Evolutionary conservation across 768 basidiomycete species (phyloP), one percentile per base, ranked within the genome.

Genomic region (Pisolithus tinctorius): DNA sequence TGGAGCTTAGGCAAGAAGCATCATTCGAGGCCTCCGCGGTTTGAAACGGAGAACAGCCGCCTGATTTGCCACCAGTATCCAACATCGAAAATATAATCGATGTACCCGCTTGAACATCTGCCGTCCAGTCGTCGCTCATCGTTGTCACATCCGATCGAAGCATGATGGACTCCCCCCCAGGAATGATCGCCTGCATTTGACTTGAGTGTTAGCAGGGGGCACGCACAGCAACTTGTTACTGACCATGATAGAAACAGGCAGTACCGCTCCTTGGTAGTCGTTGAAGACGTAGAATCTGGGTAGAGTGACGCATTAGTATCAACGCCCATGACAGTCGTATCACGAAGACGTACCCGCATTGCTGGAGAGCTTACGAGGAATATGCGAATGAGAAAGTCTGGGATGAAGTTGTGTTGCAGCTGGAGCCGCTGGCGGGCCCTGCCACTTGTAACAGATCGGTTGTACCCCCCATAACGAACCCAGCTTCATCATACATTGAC

Each of bases 241-340:
- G 54, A 82, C 84, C 47, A 70, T 63, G 27, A 84, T 75, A 4
- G 76, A 77, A 25, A 83, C 69, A 0, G 84, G 84, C 45, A 78
- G 73, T n/a, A 65, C 51, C 4, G 82, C 83, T 5, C 51, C 59
- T 14, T 49, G 29, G 55, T 77, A 84, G 0, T 58, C 67, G 50
- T 66, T 74, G 54, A 83, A 76, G 5, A 57, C 45, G 57, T 74
- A 83, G 6, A 75, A 65, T 47, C 82, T 82, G 30, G 13, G 41
- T 20, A 23, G 45, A 38, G 10, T 23, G 47, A 14, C 61, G 50
- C 36, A 30, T 26, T 37, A 34, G 23, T 20, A 25, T 51, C 23
- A 38, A 13, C 7, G 14, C 20, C 29, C 39, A 17, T 17, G 16
- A 45, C 23, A 20, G 20, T 20, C 20, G 20, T 16, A 23, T 23